Percentiles rank a stretch among this genome's conserved stretches.
These are phyloP conservation scores for Vitis hybrid DNA, from an alignment of 177 flowering plant species.

Conservation along the genomic window DNA sequence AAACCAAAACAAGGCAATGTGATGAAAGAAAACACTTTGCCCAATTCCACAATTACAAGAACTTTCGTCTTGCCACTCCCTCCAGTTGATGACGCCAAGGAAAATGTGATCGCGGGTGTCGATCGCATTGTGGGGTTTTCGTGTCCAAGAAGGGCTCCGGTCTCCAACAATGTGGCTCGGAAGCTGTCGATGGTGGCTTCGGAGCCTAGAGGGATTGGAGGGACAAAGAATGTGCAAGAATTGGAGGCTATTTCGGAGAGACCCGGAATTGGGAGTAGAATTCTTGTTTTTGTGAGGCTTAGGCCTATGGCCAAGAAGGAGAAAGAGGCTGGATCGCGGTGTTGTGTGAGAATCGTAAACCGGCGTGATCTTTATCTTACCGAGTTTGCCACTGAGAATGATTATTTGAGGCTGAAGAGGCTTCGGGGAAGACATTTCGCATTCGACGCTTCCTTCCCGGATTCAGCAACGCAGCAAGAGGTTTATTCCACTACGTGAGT, in stretches of 20 bases:
- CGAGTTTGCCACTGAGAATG: constrained; percentile 74
- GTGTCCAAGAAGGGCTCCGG: constrained; percentile 34
- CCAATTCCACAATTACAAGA: constrained; percentile 34
- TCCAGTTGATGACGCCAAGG: constrained; percentile 46
- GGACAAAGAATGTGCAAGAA: constrained; percentile 30
- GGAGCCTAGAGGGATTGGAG: constrained; percentile 25
- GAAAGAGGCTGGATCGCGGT: constrained; percentile 72
- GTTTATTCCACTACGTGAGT: constrained; percentile 86
- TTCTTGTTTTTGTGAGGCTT: constrained; percentile 88
- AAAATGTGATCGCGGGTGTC: constrained; percentile 40
- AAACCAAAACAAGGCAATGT: constrained; percentile 16
- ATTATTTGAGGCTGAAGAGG: constrained; percentile 86
- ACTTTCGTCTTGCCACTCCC: constrained; percentile 42
- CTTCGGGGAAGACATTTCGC: constrained; percentile 84
- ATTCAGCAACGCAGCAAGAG: constrained; percentile 68
- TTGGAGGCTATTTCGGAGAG: constrained; percentile 33
- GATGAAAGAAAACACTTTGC: constrained; percentile 45
- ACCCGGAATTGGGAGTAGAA: constrained; percentile 41
- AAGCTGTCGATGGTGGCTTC: constrained; percentile 62
- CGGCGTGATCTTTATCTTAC: constrained; percentile 70
- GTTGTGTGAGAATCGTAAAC: constrained; percentile 69
- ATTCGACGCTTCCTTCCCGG: constrained; percentile 83
- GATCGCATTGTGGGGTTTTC: constrained; percentile 48
- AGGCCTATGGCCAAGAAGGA: constrained; percentile 90
- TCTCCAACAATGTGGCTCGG: constrained; percentile 37